Conservation (phyloP, 2,329 filamentous ascomycete genomes). For the Fusarium agapanthi region DNA sequence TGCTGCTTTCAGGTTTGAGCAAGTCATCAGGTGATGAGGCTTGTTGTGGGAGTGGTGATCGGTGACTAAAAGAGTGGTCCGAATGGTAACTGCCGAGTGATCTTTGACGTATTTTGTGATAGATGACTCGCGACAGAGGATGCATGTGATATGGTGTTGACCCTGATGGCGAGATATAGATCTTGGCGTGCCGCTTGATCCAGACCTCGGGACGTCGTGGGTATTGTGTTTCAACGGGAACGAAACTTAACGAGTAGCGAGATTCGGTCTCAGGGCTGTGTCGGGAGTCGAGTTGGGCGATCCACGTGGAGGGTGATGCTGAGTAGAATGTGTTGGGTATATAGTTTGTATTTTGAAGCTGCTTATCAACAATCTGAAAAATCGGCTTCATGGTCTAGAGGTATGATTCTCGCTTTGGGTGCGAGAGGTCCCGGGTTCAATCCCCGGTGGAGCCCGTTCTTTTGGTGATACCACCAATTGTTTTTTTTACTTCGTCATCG, state of each 20-base stretch:
- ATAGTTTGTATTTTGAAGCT: fast-evolving
- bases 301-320: not conserved
- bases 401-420: slow-evolving; percentile 40
- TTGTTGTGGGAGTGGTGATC: not conserved
- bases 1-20: not conserved
- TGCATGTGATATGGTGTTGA: not conserved
- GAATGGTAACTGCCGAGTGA: not conserved
- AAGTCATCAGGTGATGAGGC: not conserved
- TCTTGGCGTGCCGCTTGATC: not conserved
- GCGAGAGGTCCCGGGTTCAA: slow-evolving; percentile 58
- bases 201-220: not conserved
- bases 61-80: not conserved
- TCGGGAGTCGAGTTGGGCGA: not conserved
- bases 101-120: not conserved
- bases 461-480: too few species aligned
- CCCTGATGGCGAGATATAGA: not conserved
- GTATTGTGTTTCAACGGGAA: not conserved
- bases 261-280: not conserved
- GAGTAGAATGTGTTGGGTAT: fast-evolving
- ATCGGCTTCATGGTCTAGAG: slow-evolving; percentile 32
- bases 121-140: not conserved
- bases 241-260: not conserved
- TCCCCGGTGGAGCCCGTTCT: slow-evolving; percentile 47
- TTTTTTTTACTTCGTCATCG: not conserved
- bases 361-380: not conserved